Base-by-base conservation (phyloP, 2,329 filamentous ascomycete species). In the Westerdykella sp. region DNA sequence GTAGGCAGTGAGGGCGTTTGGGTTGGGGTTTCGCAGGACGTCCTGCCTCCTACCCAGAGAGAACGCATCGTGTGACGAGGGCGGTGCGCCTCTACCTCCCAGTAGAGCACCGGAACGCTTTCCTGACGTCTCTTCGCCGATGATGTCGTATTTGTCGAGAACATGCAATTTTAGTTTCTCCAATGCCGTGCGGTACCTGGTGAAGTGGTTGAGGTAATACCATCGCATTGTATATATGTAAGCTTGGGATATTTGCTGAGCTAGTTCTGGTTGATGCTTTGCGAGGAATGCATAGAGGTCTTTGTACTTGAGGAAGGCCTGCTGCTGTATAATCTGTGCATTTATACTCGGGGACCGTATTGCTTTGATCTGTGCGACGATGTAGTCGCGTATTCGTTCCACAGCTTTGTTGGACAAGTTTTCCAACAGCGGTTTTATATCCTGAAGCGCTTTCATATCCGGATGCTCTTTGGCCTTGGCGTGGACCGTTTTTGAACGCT, bases 221-320 rank as follows among this genome's bases (percentile, higher is more conserved):
- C 93, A 98, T 41, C 89, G 81, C 88, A 98, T 98, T 0, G 94
- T 98, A 65, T 96, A 95, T 71, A 94, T 84, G 60, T 98, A 98
- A 3, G 94, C 93, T 63, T 88, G 85, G 7, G 83, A 83, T 51
- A 98, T 95, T 66, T 98, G 87, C 41, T 90, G 84, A 7, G 87
- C 88, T 5, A 98, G 79, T n/a, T 80, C 76, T 1, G 85, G 73
- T 57, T 97, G 89, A 52, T 91, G 85, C 54, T 80, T 83, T 46
- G 87, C 81, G 25, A 98, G 75, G 60, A 97, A 98, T 5, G 80
- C 76, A 67, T 84, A 98, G 0, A 96, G 72, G 28, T 95, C 89
- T 64, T 87, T 95, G 71, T 89, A 95, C 55, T 80, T 84, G 39
- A 96, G 72, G 55, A 98, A 89, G 46, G 84, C 86, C 61, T 95